Conservation (phyloP, 179 eudicot genomes). For the Spergularia azorica region DNA sequence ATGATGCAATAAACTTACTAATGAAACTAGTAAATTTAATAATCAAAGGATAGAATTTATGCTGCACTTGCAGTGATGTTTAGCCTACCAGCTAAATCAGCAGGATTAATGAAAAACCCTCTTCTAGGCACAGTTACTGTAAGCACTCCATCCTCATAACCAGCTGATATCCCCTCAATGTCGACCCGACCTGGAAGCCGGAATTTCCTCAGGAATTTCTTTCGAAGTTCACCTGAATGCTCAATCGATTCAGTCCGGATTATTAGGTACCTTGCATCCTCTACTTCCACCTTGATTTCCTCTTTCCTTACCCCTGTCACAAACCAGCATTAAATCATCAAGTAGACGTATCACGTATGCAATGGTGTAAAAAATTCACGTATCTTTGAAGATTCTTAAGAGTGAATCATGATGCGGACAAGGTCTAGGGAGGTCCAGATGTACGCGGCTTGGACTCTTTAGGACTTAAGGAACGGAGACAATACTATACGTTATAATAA, state of each 20-base stretch:
- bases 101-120: conserved; percentile 52
- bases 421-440: neutral
- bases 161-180: conserved; percentile 60
- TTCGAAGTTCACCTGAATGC: conserved; percentile 25
- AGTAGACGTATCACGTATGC: too few species aligned
- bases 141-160: conserved; percentile 67
- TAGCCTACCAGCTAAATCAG: conserved; percentile 36
- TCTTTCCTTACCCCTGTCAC: conserved; percentile 69
- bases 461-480: too few species aligned
- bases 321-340: neutral
- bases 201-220: conserved; percentile 62
- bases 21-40: neutral
- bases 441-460: neutral
- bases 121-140: conserved; percentile 71
- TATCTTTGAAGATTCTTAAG: too few species aligned
- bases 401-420: neutral
- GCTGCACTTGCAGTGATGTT: conserved; percentile 64
- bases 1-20: too few species aligned
- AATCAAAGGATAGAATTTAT: conserved; percentile 22
- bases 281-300: conserved; percentile 68
- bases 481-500: too few species aligned
- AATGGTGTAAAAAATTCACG: too few species aligned
- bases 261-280: conserved; percentile 65
- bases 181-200: conserved; percentile 59
- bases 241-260: conserved; percentile 47